Conservation (phyloP, 2,329 filamentous ascomycete species). For the Aspergillus sp. region DNA sequence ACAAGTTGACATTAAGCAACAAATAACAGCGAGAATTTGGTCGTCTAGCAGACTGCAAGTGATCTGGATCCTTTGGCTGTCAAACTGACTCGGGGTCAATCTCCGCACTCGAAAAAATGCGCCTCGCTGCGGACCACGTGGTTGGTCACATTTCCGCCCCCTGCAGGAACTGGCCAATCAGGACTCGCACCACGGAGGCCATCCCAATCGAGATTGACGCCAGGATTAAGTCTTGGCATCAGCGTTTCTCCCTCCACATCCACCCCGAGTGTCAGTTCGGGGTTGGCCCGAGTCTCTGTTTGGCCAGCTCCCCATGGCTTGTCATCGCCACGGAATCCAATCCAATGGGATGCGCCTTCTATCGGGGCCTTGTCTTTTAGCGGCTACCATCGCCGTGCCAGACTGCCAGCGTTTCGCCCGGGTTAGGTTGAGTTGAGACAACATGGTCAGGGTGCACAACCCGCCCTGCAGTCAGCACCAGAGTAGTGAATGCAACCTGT, state of each 20-base stretch:
- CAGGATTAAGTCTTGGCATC: neutral
- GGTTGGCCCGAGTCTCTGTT: slow-evolving; percentile 25
- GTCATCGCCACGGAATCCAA: neutral
- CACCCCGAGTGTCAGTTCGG: slow-evolving; percentile 14
- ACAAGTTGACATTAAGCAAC: too few species aligned
- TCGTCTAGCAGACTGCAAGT: neutral
- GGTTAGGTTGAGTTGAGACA: too few species aligned
- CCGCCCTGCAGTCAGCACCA: neutral
- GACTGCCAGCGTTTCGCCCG: neutral
- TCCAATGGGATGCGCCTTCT: neutral
- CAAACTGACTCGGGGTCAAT: too few species aligned
- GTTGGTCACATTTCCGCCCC: slow-evolving; percentile 2
- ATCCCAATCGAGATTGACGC: neutral
- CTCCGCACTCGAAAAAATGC: neutral
- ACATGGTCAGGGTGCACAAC: neutral
- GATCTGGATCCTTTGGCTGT: neutral
- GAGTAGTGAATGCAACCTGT: neutral
- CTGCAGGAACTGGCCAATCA: neutral
- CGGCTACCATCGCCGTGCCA: neutral
- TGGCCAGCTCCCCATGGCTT: slow-evolving; percentile 15
- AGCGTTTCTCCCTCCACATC: neutral
- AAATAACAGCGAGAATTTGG: neutral
- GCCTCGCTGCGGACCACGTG: neutral
- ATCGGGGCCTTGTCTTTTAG: neutral
- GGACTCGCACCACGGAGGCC: neutral